Evolutionary conservation across 2,329 filamentous ascomycete species (phyloP).

Genomic region (Alternaria conjuncta): DNA sequence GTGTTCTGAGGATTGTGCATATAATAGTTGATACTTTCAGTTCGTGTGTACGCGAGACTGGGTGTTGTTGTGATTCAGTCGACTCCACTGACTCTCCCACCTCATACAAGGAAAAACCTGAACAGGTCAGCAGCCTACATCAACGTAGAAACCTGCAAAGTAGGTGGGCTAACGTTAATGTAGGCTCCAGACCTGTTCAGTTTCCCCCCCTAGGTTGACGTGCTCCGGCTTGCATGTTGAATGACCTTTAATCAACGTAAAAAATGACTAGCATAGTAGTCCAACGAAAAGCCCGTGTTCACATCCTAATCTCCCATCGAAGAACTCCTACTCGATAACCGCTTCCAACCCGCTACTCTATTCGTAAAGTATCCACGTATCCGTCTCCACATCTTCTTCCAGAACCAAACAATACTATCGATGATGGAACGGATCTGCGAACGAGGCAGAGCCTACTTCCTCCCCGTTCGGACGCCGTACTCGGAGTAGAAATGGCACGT

Average conservation of each 20-base stretch:
- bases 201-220: too few species aligned
- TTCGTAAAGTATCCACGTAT: neutral
- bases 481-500: constrained; percentile 44
- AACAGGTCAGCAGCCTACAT: too few species aligned
- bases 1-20: neutral
- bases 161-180: too few species aligned
- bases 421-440: neutral
- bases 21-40: neutral
- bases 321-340: neutral
- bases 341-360: neutral
- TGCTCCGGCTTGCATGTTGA: neutral
- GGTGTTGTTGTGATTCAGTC: neutral
- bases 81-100: neutral
- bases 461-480: constrained; percentile 28
- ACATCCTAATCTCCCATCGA: neutral
- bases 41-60: neutral
- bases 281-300: neutral
- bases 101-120: too few species aligned
- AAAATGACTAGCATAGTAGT: neutral
- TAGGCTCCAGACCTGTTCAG: too few species aligned
- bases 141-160: too few species aligned
- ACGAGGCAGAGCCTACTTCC: neutral
- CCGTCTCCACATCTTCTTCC: neutral
- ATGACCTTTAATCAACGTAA: neutral
- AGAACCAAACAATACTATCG: neutral